Percentiles rank a stretch among this genome's conserved stretches.
These are phyloP conservation scores for Rhynchospora breviuscula DNA, from an alignment of 176 grass and related monocot species.

Conservation along the genomic window DNA sequence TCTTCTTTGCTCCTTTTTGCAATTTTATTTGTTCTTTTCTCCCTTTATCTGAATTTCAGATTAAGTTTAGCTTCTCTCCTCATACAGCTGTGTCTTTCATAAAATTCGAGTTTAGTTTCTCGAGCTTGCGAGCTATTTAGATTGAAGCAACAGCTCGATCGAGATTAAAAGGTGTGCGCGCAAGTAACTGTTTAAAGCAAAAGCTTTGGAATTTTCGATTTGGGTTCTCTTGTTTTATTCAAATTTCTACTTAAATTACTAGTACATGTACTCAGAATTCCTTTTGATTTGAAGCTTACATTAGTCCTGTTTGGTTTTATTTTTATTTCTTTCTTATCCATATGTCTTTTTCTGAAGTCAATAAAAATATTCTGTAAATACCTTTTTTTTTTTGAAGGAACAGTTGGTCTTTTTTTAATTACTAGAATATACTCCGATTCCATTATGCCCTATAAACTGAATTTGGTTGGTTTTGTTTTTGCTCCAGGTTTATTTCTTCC, in stretches of 20 bases:
- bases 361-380: background rate
- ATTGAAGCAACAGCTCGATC: background rate
- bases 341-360: background rate
- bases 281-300: background rate
- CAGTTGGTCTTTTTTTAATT: slow-evolving; percentile 5
- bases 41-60: background rate
- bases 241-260: background rate
- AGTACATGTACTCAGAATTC: too few species aligned
- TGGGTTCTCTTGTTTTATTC: background rate
- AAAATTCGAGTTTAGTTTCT: background rate
- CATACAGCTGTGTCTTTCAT: background rate
- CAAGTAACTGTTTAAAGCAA: background rate
- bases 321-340: background rate
- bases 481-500: slow-evolving; percentile 1
- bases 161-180: background rate
- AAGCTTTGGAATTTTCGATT: too few species aligned
- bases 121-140: too few species aligned
- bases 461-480: background rate
- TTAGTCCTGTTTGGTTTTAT: background rate
- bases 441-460: background rate
- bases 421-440: background rate
- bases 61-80: background rate
- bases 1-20: background rate
- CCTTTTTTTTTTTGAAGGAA: background rate
- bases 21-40: background rate